Base-by-base conservation (phyloP, 164 flowering plant species). In the Piper betle region DNA sequence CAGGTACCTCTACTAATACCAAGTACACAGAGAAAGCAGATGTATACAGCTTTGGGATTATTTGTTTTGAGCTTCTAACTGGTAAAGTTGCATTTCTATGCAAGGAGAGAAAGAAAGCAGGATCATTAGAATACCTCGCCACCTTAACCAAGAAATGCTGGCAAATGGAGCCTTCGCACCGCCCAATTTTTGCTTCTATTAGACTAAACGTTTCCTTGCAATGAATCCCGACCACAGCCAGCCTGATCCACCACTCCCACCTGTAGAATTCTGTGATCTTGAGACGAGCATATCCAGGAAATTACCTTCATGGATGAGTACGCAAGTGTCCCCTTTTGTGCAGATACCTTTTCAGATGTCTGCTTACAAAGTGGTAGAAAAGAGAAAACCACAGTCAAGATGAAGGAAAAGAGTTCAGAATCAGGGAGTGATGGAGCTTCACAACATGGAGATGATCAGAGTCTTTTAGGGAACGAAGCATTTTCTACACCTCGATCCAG, bases 41-140 rank as follows among this genome's bases (percentile, higher is more conserved):
- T 71, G 84, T 87, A 1, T 92, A 92, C 73, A 92, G 98, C 72
- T 92, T 84, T 64, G 95, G 79, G 11, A 92, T 92, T 96, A 65
- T 92, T 8, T 85, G 93, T 59, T 92, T 92, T 48, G 81, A 92
- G 79, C 78, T 93, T 46, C 41, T 89, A 64, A 83, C 94, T 0
- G 98, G 98, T 40, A 93, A 93, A 77, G 79, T 89, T 17, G 93
- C 96, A 0, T 92, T 87, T 61, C 96, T 75, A 87, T 89, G 11
- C 91, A 84, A 67, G 96, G 98, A 57, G 98, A 89, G 37, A 86
- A 84, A 74, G 83, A 81, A 86, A 81, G 82, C 37, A 61, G 83
- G 63, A 92, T 85, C 68, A 79, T 92, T 37, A 77, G n/a, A 84
- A 63, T 89, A 75, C 73, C 71, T 92, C 3, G 77, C 76, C 0